phyloP scores from a whole-genome alignment of 805 yeast species.

The Kluyveromyces dobzhanskii region DNA sequence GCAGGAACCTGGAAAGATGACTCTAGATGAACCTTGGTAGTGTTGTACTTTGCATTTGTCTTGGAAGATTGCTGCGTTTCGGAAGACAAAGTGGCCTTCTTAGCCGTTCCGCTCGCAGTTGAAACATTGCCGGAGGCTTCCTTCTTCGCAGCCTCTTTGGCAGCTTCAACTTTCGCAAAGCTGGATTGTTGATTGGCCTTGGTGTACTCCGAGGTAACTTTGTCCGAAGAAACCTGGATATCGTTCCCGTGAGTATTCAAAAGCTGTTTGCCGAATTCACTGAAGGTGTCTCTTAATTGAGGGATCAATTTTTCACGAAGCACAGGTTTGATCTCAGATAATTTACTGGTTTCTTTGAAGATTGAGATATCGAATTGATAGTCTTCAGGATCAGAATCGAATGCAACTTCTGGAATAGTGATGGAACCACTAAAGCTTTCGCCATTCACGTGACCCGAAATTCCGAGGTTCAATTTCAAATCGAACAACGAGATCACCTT shows the following conservation, averaged over 20 bases:
- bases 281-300: constrained; percentile 50
- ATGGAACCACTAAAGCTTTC: constrained; percentile 59
- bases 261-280: constrained; percentile 68
- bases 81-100: too few relatives aligned
- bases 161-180: constrained; percentile 7
- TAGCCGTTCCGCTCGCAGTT: too few relatives aligned
- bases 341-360: constrained; percentile 45
- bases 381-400: constrained; percentile 80
- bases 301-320: constrained; percentile 60
- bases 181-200: constrained; percentile 37
- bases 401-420: constrained; percentile 84
- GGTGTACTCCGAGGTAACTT: constrained; percentile 51
- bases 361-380: constrained; percentile 75
- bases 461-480: constrained; percentile 54
- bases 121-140: constrained; percentile 4
- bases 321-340: constrained; percentile 39
- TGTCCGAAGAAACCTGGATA: constrained; percentile 71
- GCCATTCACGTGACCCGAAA: constrained; percentile 38
- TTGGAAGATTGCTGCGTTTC: too few relatives aligned
- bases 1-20: constrained; percentile 83
- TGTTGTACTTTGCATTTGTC: constrained; percentile 59
- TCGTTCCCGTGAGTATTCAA: constrained; percentile 71
- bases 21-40: constrained; percentile 68
- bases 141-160: constrained; percentile 12
- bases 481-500: constrained; percentile 90